Percentiles rank a stretch among this genome's conserved stretches.
These are phyloP conservation scores for Populus hybrid DNA, from an alignment of 441 rosid genomes.

Conservation along the genomic window DNA sequence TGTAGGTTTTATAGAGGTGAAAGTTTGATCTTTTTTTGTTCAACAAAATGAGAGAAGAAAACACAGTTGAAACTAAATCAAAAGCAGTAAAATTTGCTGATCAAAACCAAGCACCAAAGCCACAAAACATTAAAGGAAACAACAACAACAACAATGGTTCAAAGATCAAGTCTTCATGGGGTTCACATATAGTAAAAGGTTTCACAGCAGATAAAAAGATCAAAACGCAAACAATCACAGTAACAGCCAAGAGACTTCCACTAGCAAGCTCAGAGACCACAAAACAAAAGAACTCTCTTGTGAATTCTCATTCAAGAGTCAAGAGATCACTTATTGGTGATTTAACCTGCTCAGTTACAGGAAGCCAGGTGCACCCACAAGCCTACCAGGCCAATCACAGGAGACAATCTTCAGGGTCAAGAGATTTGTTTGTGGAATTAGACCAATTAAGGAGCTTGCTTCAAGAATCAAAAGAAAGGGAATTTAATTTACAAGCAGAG, in stretches of 20 bases:
- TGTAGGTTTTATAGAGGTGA: background rate
- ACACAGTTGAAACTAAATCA: conserved; percentile 30
- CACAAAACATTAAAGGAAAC: conserved; percentile 21
- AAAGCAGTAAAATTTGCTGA: conserved; percentile 41
- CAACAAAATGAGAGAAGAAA: conserved; percentile 47
- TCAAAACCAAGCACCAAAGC: conserved; percentile 56
- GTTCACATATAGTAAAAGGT: conserved; percentile 64
- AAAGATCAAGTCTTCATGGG: conserved; percentile 59
- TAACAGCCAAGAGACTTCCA: conserved; percentile 35
- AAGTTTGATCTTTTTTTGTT: conserved; percentile 5
- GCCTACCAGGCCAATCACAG: conserved; percentile 37
- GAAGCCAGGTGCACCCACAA: conserved; percentile 49
- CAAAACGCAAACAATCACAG: conserved; percentile 30
- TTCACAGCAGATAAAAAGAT: conserved; percentile 59
- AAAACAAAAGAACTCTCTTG: conserved; percentile 37
- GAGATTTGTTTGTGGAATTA: conserved; percentile 57
- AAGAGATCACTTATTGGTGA: conserved; percentile 67
- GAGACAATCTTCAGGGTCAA: conserved; percentile 64
- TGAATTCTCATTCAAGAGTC: conserved; percentile 44
- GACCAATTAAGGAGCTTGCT: conserved; percentile 63
- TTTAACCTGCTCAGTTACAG: conserved; percentile 43
- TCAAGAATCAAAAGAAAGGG: conserved; percentile 71
- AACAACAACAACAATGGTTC: conserved; percentile 25
- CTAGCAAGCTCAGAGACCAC: conserved; percentile 25
- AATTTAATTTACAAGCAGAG: conserved; percentile 55